Base-by-base conservation (phyloP, 2,329 filamentous ascomycete species). In the Fusarium oxysporum region DNA sequence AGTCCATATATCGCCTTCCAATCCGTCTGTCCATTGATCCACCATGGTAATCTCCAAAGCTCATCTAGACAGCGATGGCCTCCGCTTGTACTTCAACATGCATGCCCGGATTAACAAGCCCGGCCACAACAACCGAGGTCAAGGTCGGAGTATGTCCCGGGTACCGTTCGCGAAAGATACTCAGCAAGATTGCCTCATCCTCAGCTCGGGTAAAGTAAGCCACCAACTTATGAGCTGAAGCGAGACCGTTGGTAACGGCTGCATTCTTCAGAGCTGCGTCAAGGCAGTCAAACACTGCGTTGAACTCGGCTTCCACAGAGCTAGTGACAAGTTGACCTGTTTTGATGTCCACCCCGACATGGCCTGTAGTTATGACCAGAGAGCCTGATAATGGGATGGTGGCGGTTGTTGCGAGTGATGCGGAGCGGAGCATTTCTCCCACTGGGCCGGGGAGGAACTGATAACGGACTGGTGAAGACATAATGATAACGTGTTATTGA, bases 241-340 rank as follows among this genome's bases (percentile, higher is more conserved):
- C 33, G 0, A 54, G 50, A 1, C 50, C 50, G 0, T 5, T 17
- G 4, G 33, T 3, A 9, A 30, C 33, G 0, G 33, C 33, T 2
- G 33, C 50, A 16, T 54, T 38, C 33, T 28, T 40, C 7, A 54
- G 23, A 0, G 33, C 33, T 30, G 23, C 33, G 2, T 54, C 23
- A 7, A 54, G 33, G 0, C 33, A 54, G 13, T 54, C 50, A 28
- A 54, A 13, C 10, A 54, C 50, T 1, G 33, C 33, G 10, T 40
- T 40, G 13, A 54, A 40, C 33, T 54, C 50, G 5, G 33, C 50
- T 6, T 28, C 33, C 13, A 30, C 17, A 2, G 33, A 54, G 8
- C 33, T 54, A 2, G 33, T 40, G 7, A 40, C 33, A 5, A 40
- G 13, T 3, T 54, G 23, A 0, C 50, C 50, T 1, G 50, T 40